Conservation (phyloP, 1,284 basidiomycete genomes). For the Albatrellus sp. region DNA sequence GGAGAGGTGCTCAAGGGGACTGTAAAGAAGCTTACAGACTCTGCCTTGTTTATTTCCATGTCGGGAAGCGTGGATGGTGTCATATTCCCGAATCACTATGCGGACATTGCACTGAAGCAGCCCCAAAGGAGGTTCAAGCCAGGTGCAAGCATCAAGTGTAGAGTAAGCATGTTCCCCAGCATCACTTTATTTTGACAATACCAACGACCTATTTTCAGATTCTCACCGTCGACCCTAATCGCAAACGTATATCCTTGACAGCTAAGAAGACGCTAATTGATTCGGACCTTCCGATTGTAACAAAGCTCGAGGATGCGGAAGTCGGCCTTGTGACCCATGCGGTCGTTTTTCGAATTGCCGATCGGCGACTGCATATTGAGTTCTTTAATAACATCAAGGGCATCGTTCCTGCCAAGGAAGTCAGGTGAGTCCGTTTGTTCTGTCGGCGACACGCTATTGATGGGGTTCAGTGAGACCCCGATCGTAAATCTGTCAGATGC, state of each 20-base stretch:
- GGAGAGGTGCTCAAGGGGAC: conserved; percentile 80
- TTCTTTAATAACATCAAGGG: conserved; percentile 89
- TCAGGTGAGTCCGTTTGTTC: conserved; percentile 40
- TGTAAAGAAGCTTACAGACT: conserved; percentile 71
- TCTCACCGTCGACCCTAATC: conserved; percentile 74
- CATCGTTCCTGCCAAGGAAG: conserved; percentile 70
- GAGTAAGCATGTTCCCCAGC: conserved; percentile 34
- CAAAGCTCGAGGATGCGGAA: conserved; percentile 56
- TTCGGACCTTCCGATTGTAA: conserved; percentile 62
- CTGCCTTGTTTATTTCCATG: conserved; percentile 75
- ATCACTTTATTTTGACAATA: neutral
- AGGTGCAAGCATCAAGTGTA: conserved; percentile 76
- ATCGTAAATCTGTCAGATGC: conserved; percentile 54
- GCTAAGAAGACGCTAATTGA: conserved; percentile 89
- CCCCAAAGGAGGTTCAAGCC: conserved; percentile 87
- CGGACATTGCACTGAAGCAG: conserved; percentile 87
- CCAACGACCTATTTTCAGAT: conserved; percentile 36
- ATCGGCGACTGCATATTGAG: conserved; percentile 75
- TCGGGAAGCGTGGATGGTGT: conserved; percentile 85
- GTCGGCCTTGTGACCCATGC: conserved; percentile 73
- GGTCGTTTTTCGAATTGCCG: conserved; percentile 71
- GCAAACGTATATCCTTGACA: conserved; percentile 78
- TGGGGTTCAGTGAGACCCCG: conserved; percentile 40
- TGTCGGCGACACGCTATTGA: conserved; percentile 2
- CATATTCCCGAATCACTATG: conserved; percentile 91